phyloP scores from a whole-genome alignment of 139 green algal species.

The Coelastrella sp. region DNA sequence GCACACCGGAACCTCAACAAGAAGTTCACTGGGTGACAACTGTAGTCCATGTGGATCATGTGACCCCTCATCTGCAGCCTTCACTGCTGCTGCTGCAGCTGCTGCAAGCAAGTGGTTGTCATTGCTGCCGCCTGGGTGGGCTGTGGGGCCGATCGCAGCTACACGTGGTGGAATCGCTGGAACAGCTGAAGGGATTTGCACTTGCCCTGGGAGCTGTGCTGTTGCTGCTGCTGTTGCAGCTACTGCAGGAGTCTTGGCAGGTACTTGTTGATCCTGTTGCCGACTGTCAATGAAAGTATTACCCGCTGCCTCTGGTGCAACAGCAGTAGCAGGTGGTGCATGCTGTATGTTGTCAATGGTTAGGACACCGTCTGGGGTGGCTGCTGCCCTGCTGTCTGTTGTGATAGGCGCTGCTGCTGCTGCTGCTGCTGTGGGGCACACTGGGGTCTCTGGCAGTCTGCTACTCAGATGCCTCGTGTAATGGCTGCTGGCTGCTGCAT shows the following conservation, averaged over 20 bases:
- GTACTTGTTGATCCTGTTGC: neutral
- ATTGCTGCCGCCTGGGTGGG: neutral
- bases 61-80: neutral
- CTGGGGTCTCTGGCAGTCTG: neutral
- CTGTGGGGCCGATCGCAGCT: too few species aligned
- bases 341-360: too few species aligned
- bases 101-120: neutral
- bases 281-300: neutral
- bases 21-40: neutral
- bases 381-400: too few species aligned
- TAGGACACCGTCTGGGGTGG: too few species aligned
- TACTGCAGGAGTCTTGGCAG: neutral
- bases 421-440: neutral
- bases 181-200: neutral
- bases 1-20: conserved; percentile 2
- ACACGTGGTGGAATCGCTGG: too few species aligned
- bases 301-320: neutral
- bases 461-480: neutral
- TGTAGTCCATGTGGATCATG: neutral
- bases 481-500: neutral
- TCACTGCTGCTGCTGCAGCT: neutral
- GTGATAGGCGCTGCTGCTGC: neutral
- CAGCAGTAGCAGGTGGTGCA: conserved; percentile 2
- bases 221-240: neutral
- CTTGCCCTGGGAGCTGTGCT: neutral